Conservation (phyloP, 2,329 filamentous ascomycete species). For the Aspergillus arachidicola region DNA sequence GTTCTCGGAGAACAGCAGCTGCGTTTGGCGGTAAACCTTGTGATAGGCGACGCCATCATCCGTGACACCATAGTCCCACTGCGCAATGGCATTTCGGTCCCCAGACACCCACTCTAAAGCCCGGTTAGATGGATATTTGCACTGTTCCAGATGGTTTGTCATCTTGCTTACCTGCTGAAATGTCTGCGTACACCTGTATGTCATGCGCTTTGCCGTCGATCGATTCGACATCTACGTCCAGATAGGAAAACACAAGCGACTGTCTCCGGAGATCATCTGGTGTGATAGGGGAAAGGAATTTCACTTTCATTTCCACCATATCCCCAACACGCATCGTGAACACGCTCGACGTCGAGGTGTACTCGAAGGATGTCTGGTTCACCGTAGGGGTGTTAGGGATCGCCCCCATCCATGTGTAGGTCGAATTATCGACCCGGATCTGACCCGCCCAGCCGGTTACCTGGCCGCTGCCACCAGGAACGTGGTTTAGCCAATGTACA, state of each 20-base stretch:
- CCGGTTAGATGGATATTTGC: background rate
- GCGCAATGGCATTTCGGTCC: constrained; percentile 56
- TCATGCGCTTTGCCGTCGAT: constrained; percentile 64
- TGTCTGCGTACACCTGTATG: constrained; percentile 73
- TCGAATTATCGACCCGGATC: constrained; percentile 66
- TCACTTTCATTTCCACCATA: constrained; percentile 66
- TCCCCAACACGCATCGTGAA: constrained; percentile 68
- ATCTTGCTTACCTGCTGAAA: constrained; percentile 62
- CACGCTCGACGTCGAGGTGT: constrained; percentile 71
- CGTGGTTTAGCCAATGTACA: constrained; percentile 18
- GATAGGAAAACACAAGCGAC: constrained; percentile 71
- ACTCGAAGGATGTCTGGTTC: constrained; percentile 66
- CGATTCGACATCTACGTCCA: constrained; percentile 65
- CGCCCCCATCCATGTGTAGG: constrained; percentile 74
- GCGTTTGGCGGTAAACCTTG: constrained; percentile 53
- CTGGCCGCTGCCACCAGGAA: constrained; percentile 48
- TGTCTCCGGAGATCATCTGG: constrained; percentile 68
- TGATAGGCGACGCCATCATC: constrained; percentile 64
- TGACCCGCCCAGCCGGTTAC: constrained; percentile 68
- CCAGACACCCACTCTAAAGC: constrained; percentile 70
- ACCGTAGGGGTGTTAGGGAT: constrained; percentile 49
- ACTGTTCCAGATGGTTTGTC: background rate
- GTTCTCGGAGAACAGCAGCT: constrained; percentile 51
- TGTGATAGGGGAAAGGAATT: constrained; percentile 71
- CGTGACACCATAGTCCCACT: constrained; percentile 63